Conservation (phyloP, 2,329 filamentous ascomycete genomes). For the Sporothrix pseudoabietina region DNA sequence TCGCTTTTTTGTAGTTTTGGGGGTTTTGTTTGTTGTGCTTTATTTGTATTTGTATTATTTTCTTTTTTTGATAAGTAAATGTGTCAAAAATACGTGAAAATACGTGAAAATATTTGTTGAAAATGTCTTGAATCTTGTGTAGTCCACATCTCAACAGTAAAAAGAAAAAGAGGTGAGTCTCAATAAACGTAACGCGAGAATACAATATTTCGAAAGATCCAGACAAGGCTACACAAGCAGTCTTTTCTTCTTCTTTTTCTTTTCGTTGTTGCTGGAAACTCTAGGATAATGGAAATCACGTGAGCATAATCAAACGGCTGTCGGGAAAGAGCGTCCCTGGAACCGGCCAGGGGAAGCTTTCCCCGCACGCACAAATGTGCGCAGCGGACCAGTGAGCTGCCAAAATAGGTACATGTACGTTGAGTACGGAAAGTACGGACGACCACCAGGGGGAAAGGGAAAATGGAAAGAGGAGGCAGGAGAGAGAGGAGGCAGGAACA, state of each 20-base stretch:
- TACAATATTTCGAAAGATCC: too few species aligned
- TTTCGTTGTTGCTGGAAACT: neutral
- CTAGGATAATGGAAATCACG: neutral
- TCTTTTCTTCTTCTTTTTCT: neutral
- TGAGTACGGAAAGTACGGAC: neutral
- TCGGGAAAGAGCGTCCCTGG: neutral
- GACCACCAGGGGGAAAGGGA: neutral
- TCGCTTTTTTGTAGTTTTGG: neutral
- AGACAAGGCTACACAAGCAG: neutral
- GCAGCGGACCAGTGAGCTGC: neutral
- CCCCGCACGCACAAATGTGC: slow-evolving; percentile 27
- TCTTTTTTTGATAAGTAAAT: neutral
- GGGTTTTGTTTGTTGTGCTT: neutral
- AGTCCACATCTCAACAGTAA: too few species aligned
- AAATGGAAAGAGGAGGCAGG: slow-evolving; percentile 3
- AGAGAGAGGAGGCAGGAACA: neutral
- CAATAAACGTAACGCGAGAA: too few species aligned
- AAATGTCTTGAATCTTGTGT: too few species aligned
- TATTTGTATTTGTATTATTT: neutral
- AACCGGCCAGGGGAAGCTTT: slow-evolving; percentile 22
- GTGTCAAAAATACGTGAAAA: too few species aligned
- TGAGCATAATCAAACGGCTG: neutral
- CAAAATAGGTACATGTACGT: neutral
- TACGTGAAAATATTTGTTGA: too few species aligned
- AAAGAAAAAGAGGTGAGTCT: too few species aligned